Evolutionary conservation across 352 stramenopile genomes (phyloP).

Genomic region (Pythium vanterpoolii): DNA sequence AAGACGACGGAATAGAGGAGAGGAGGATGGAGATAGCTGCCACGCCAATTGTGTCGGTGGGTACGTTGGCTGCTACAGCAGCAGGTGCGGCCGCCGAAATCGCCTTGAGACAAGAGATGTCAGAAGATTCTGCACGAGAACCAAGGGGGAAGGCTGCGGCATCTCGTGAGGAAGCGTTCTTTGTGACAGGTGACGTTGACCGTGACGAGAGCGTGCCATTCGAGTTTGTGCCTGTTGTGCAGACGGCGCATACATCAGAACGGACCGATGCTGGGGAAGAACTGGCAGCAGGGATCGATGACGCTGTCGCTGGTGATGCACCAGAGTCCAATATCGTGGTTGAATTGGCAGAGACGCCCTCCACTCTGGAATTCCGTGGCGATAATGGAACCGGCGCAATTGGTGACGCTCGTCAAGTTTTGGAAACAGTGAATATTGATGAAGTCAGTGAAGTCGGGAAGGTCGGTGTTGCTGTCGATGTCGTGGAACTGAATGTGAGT

Average conservation of each 20-base stretch:
- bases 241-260: neutral
- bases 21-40: neutral
- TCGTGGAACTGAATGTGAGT: no score
- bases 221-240: no score
- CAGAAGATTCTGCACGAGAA: neutral
- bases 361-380: no score
- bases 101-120: neutral
- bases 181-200: neutral
- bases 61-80: neutral
- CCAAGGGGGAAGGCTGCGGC: neutral
- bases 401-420: no score
- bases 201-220: neutral
- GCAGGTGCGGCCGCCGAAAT: neutral
- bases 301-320: neutral
- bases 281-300: neutral
- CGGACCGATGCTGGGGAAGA: neutral
- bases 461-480: no score
- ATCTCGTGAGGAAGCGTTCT: neutral
- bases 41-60: neutral
- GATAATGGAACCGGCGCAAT: no score
- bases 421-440: no score
- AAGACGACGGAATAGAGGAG: constrained; percentile 16
- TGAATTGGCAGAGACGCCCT: no score
- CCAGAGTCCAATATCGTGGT: neutral
- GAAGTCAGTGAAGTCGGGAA: no score